Conservation (phyloP, 176 grass and related monocot species). For the Tuctoria greenei region DNA sequence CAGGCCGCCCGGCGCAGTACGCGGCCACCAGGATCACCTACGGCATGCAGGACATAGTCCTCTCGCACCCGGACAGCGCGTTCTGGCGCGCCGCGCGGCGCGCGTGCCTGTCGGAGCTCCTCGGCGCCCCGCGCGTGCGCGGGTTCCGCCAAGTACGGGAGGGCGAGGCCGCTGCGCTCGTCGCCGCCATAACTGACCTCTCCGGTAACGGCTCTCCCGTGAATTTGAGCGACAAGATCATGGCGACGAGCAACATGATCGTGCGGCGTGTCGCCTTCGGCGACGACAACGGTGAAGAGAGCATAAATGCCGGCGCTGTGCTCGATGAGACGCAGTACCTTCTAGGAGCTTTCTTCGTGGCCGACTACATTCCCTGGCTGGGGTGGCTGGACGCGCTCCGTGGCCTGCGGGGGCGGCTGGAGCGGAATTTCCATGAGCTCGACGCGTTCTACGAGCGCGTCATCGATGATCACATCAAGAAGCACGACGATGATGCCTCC, state of each 20-base stretch:
- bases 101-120: constrained; percentile 47
- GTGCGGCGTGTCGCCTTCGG: constrained; percentile 56
- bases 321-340: constrained; percentile 42
- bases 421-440: constrained; percentile 50
- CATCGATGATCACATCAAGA: constrained; percentile 50
- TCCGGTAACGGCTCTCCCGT: constrained; percentile 8
- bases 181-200: constrained; percentile 1
- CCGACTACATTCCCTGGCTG: constrained; percentile 61
- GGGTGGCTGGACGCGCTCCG: constrained; percentile 58
- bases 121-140: constrained; percentile 51
- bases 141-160: constrained; percentile 55
- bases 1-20: constrained; percentile 42
- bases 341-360: constrained; percentile 49
- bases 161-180: constrained; percentile 37
- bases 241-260: constrained; percentile 42
- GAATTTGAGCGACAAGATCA: constrained; percentile 44
- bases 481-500: not conserved
- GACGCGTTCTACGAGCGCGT: constrained; percentile 58
- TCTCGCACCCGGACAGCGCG: constrained; percentile 36
- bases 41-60: constrained; percentile 39
- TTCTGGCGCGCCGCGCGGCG: constrained; percentile 60
- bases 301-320: not conserved
- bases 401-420: constrained; percentile 49
- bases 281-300: not conserved
- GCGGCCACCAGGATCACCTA: constrained; percentile 43